Evolutionary conservation across 2,329 filamentous ascomycete species (phyloP).

Genomic region (Alternaria panax): DNA sequence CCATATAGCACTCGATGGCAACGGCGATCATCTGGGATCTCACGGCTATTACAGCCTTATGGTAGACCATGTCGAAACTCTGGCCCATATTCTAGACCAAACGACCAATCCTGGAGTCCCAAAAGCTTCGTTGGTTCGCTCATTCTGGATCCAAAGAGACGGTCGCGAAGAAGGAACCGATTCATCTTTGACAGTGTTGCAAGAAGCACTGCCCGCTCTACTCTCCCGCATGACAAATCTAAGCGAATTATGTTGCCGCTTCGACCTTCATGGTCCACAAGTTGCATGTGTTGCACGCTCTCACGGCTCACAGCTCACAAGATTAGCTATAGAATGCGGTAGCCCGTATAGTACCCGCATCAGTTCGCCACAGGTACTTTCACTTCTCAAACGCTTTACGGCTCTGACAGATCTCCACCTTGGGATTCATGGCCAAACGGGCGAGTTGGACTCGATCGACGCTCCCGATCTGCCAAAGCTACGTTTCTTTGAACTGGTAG

Average conservation of each 20-base stretch:
- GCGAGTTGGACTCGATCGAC: background rate
- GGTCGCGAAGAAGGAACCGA: background rate
- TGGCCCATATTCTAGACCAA: background rate
- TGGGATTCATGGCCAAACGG: background rate
- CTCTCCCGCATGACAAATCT: background rate
- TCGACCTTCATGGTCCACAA: background rate
- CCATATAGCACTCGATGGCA: background rate
- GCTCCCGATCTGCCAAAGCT: background rate
- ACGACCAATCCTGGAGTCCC: background rate
- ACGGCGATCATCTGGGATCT: background rate
- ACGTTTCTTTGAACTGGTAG: background rate
- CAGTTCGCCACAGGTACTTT: background rate
- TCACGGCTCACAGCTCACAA: background rate
- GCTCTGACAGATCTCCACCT: background rate
- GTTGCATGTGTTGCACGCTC: background rate
- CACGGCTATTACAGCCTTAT: background rate
- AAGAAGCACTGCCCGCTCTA: background rate
- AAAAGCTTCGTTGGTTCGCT: slow-evolving; percentile 3
- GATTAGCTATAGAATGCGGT: background rate
- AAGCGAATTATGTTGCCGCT: background rate
- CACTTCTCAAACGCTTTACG: background rate
- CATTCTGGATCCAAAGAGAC: background rate
- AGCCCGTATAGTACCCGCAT: background rate
- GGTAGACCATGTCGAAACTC: background rate
- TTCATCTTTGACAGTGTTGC: background rate